These are phyloP conservation scores for Fusarium sp. DNA, from an alignment of 2,329 filamentous ascomycete genomes.

Conservation along the genomic window DNA sequence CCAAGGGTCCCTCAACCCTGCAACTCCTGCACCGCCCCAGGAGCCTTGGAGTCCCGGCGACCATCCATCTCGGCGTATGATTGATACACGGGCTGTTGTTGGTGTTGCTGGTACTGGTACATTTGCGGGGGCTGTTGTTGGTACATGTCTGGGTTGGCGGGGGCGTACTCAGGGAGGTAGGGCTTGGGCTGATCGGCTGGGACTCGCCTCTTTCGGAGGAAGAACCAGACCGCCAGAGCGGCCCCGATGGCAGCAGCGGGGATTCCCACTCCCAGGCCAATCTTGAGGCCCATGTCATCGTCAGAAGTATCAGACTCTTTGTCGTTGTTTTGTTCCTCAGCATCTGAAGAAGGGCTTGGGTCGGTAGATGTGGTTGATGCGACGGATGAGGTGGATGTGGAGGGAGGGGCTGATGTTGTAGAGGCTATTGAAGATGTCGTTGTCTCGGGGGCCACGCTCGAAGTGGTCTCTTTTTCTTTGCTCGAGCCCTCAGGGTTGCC, in stretches of 20 bases:
- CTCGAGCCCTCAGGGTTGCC: not conserved
- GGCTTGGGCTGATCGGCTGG: not conserved
- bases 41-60: not conserved
- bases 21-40: not conserved
- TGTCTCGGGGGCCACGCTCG: not conserved
- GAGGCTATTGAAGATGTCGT: not conserved
- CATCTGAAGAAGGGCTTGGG: not conserved
- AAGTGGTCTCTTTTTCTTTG: not conserved
- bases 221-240: conserved; percentile 2
- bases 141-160: not conserved
- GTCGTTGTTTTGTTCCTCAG: not conserved
- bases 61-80: not conserved
- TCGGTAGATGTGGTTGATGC: not conserved
- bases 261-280: conserved; percentile 25
- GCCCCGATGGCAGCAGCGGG: conserved; percentile 1
- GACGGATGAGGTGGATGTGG: not conserved
- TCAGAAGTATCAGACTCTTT: not conserved
- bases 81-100: not conserved
- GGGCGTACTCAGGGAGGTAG: not conserved
- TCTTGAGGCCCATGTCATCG: conserved; percentile 3
- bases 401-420: not conserved
- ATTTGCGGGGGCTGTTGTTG: not conserved
- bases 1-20: not conserved
- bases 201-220: not conserved
- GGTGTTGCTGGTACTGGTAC: not conserved